Evolutionary conservation across 2,329 filamentous ascomycete species (phyloP).

Genomic region (Cladophialophora yegresii): DNA sequence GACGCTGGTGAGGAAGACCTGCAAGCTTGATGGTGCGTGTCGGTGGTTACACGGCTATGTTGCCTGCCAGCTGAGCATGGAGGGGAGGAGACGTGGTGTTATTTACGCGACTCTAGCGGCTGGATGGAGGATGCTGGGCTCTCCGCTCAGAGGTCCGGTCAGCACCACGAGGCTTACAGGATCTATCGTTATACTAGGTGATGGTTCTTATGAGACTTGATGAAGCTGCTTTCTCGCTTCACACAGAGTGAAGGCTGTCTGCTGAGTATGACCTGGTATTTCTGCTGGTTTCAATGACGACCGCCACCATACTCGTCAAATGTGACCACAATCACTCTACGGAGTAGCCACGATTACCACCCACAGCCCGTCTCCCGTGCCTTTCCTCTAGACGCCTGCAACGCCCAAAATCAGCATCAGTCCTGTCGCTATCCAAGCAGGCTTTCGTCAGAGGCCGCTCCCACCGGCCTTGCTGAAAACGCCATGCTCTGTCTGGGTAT

Average conservation of each 20-base stretch:
- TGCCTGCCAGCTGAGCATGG: not conserved
- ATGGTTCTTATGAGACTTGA: not conserved
- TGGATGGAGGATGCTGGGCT: not conserved
- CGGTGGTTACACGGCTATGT: not conserved
- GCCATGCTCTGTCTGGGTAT: constrained; percentile 32
- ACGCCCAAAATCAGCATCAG: not conserved
- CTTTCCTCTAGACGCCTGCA: not conserved
- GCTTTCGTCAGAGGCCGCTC: constrained; percentile 11
- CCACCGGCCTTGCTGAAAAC: constrained; percentile 23
- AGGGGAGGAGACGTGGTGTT: constrained; percentile 22
- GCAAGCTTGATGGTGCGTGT: not conserved
- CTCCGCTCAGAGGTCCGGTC: not conserved
- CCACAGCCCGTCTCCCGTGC: not conserved
- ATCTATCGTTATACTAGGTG: not conserved
- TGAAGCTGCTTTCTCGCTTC: not conserved
- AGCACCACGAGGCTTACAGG: not conserved
- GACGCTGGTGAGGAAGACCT: not conserved
- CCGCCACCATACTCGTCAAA: not conserved
- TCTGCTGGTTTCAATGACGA: not conserved
- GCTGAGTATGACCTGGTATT: not conserved
- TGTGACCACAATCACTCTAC: not conserved
- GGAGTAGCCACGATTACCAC: not conserved
- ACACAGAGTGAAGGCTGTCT: not conserved
- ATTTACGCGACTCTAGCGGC: constrained; percentile 17
- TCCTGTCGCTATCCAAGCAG: constrained; percentile 7